phyloP scores from a whole-genome alignment of 1,284 basidiomycete species.

The Termitomyces sp. region DNA sequence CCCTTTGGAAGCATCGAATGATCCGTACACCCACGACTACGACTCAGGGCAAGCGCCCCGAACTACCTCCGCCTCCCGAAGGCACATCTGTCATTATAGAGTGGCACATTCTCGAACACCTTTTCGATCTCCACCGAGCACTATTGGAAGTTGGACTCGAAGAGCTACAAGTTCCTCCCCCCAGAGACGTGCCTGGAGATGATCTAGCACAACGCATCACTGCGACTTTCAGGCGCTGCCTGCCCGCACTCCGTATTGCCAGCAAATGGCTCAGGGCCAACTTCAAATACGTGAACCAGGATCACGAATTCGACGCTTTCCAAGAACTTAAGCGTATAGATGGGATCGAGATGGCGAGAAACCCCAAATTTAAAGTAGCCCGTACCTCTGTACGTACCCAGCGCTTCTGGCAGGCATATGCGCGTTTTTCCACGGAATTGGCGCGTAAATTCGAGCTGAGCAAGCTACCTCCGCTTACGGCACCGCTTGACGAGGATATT shows the following conservation, averaged over 20 bases:
- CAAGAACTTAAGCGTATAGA: slow-evolving; percentile 23
- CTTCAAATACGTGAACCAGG: slow-evolving; percentile 61
- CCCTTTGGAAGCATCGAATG: slow-evolving; percentile 80
- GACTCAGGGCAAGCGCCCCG: slow-evolving; percentile 20
- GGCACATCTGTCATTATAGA: slow-evolving; percentile 44
- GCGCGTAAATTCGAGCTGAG: slow-evolving; percentile 66
- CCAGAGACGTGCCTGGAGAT: slow-evolving; percentile 48
- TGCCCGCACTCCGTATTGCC: slow-evolving; percentile 84
- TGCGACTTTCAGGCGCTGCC: slow-evolving; percentile 77
- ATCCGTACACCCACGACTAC: slow-evolving; percentile 37
- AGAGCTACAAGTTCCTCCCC: slow-evolving; percentile 46
- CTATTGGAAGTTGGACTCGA: slow-evolving; percentile 66
- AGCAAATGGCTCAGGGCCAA: slow-evolving; percentile 89
- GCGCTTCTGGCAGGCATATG: slow-evolving; percentile 74
- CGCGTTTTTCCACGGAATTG: slow-evolving; percentile 63
- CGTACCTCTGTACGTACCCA: slow-evolving; percentile 31
- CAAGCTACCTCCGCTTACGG: slow-evolving; percentile 56
- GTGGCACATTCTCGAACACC: slow-evolving; percentile 63
- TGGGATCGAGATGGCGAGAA: slow-evolving; percentile 21
- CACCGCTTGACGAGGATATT: slow-evolving; percentile 85
- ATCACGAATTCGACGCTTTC: slow-evolving; percentile 30
- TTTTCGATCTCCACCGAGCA: slow-evolving; percentile 66
- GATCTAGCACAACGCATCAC: slow-evolving; percentile 80
- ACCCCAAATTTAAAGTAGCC: slow-evolving; percentile 26
- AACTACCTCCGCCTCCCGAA: slow-evolving; percentile 20